Percentiles rank a stretch among this genome's conserved stretches.
phyloP scores from a whole-genome alignment of 2,329 filamentous ascomycete species.

The Hypoxylon sp. region DNA sequence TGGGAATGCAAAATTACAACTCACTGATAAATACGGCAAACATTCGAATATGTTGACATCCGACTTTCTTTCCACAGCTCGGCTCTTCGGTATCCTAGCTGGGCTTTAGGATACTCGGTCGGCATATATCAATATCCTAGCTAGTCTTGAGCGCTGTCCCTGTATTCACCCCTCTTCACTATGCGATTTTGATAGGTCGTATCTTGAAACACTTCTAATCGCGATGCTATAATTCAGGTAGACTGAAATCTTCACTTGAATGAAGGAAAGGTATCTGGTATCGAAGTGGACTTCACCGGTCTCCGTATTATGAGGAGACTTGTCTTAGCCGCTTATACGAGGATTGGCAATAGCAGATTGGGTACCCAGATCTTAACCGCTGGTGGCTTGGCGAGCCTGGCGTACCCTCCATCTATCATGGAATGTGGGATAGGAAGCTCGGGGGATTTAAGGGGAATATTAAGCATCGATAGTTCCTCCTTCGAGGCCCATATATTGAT shows the following conservation, averaged over 20 bases:
- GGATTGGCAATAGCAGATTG: not conserved
- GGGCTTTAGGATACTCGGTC: slow-evolving; percentile 16
- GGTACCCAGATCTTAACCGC: slow-evolving; percentile 3
- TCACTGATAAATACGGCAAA: not conserved
- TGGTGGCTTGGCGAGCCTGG: slow-evolving; percentile 3
- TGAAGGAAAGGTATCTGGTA: not conserved
- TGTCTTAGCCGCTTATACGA: not conserved
- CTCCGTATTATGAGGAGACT: not conserved
- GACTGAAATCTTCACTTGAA: not conserved
- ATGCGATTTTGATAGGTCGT: not conserved
- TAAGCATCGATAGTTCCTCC: not conserved
- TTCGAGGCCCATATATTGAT: not conserved
- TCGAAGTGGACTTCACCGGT: not conserved
- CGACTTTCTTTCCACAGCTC: slow-evolving; percentile 3
- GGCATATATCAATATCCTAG: slow-evolving; percentile 26
- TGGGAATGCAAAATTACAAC: not conserved
- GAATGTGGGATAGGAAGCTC: not conserved
- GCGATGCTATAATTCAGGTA: not conserved
- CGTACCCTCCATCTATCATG: not conserved
- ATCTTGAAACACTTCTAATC: not conserved
- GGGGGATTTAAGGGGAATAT: not conserved
- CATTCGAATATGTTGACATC: slow-evolving; percentile 6
- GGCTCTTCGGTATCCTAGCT: slow-evolving; percentile 28
- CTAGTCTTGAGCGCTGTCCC: slow-evolving; percentile 4
- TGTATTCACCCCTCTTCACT: not conserved